phyloP scores from a whole-genome alignment of 1,139 yeast genomes.

The Hanseniaspora gamundiae region DNA sequence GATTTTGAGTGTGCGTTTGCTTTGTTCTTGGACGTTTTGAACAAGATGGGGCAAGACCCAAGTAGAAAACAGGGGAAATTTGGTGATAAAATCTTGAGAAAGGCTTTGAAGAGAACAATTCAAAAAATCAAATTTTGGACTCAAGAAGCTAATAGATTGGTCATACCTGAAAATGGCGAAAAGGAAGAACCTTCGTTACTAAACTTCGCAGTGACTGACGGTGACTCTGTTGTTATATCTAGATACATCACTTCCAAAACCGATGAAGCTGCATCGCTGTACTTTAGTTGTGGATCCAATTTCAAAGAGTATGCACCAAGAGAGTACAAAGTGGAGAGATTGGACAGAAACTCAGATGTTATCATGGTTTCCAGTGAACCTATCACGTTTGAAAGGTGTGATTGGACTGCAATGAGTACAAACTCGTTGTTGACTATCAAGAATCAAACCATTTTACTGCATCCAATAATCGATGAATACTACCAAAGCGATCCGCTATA shows the following conservation, averaged over 20 bases:
- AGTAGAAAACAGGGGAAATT: conserved; percentile 32
- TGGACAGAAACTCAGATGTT: conserved; percentile 85
- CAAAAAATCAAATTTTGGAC: conserved; percentile 62
- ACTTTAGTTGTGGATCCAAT: conserved; percentile 86
- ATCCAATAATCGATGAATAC: conserved; percentile 85
- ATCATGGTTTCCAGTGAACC: conserved; percentile 97
- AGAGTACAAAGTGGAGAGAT: conserved; percentile 84
- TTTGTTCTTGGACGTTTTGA: conserved; percentile 64
- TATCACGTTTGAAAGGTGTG: conserved; percentile 87
- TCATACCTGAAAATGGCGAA: conserved; percentile 17
- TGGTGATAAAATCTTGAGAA: conserved; percentile 47
- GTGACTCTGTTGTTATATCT: conserved; percentile 75
- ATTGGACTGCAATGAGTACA: conserved; percentile 95
- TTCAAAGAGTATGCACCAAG: conserved; percentile 86
- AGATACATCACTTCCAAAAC: conserved; percentile 79
- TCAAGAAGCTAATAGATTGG: conserved; percentile 18
- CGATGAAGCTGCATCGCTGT: conserved; percentile 93
- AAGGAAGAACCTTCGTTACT: conserved; percentile 67
- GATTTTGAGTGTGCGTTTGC: conserved; percentile 96
- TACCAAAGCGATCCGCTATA: conserved; percentile 59
- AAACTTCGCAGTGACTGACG: conserved; percentile 93
- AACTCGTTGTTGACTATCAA: conserved; percentile 77
- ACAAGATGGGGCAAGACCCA: conserved; percentile 68
- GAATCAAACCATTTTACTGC: conserved; percentile 75
- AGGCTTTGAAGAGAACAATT: conserved; percentile 64